Evolutionary conservation across 768 basidiomycete species (phyloP), one percentile per base, ranked within the genome.

Genomic region (Chalciporus chontae): DNA sequence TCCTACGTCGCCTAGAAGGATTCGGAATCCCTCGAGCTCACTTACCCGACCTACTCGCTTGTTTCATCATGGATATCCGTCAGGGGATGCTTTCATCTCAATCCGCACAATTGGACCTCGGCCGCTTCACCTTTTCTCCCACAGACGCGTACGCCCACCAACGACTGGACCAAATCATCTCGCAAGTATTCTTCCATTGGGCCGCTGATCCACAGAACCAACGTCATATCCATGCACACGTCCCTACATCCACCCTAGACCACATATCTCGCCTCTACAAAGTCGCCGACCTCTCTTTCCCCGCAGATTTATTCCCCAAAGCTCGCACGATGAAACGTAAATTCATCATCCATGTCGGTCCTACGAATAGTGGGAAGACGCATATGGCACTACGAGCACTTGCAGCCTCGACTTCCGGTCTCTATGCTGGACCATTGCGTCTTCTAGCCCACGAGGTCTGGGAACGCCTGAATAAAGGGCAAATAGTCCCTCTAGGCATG

Each of bases 301-400:
- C 78, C 0, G 76, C 75, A 0, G 82, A 84, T 51, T 62, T 69
- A 10, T 83, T 64, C 58, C 61, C 71, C 0, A 15, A 45, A 8
- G 83, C 92, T 0, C 82, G 95, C 9, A 60, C 66, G 10, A 70
- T 84, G 54, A 77, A 74, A 15, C 79, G 94, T 17, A 90, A 85
- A 57, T 73, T 98, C 58, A 86, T 94, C 65, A 85, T 98, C 76
- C 95, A 99, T 60, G 92, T 99, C 36, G 96, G 95, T 0, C 96
- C 96, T 0, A 98, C 96, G 19, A 99, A 98, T 68, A 91, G 90
- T 54, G 96, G 95, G 26, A 99, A 99, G 72, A 99, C 95, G 0
- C 85, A 98, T 62, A 84, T 88, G 61, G 96, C 95, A 0, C 72
- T 99, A 8, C 84, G 90, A 39, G 91, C 94, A 0, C 78, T 99